Evolutionary conservation across 2,329 filamentous ascomycete genomes (phyloP).

Genomic region (Alternaria postmessia): DNA sequence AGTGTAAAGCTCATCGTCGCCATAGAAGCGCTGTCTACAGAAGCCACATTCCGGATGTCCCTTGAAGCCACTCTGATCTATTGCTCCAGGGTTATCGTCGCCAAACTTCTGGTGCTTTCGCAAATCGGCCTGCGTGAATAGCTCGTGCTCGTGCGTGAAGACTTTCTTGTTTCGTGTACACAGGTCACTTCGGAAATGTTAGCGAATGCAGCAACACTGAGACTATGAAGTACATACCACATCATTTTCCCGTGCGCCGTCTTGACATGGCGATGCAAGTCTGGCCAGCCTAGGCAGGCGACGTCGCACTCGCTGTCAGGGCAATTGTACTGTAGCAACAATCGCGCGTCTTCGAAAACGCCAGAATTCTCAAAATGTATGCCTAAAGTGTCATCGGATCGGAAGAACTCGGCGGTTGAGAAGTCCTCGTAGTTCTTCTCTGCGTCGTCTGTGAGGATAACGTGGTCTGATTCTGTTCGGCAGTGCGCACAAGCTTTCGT

Average conservation of each 20-base stretch:
- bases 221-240: slow-evolving; percentile 62
- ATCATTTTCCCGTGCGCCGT: slow-evolving; percentile 84
- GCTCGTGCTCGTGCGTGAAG: slow-evolving; percentile 95
- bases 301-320: slow-evolving; percentile 85
- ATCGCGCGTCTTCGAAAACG: slow-evolving; percentile 88
- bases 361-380: slow-evolving; percentile 90
- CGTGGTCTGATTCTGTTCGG: slow-evolving; percentile 77
- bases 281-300: slow-evolving; percentile 81
- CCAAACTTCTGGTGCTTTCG: slow-evolving; percentile 88
- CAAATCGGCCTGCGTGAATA: slow-evolving; percentile 83
- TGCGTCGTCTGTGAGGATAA: slow-evolving; percentile 90
- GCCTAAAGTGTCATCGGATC: slow-evolving; percentile 83
- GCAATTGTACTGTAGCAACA: slow-evolving; percentile 93
- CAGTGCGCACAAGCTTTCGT: slow-evolving; percentile 97
- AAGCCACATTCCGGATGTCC: slow-evolving; percentile 95
- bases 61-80: slow-evolving; percentile 94
- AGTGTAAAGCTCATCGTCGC: slow-evolving; percentile 91
- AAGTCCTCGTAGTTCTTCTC: slow-evolving; percentile 89
- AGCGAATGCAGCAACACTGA: not conserved
- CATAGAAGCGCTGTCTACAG: slow-evolving; percentile 91
- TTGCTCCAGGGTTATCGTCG: slow-evolving; percentile 87
- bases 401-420: slow-evolving; percentile 73
- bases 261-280: slow-evolving; percentile 82
- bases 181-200: slow-evolving; percentile 67
- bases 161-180: slow-evolving; percentile 96